A percentile compares a stretch with the other conserved stretches of the same genome.
Evolutionary conservation across 371 early-diverging fungal genomes (phyloP).

Genomic region (Apophysomyces variabilis): DNA sequence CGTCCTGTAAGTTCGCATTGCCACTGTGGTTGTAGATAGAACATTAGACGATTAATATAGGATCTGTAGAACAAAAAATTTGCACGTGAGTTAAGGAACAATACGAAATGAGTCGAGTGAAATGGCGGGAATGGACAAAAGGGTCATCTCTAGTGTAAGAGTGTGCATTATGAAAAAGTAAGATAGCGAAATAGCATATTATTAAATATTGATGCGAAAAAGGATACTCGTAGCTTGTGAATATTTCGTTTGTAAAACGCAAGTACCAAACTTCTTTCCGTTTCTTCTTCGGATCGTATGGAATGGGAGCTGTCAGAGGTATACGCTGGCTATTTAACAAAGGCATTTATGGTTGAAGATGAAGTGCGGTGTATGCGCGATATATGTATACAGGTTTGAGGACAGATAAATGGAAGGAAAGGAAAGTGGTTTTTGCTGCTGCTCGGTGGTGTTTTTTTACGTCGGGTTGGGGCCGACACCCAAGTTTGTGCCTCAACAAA

Average conservation of each 20-base stretch:
- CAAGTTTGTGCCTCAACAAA: neutral
- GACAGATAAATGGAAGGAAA: neutral
- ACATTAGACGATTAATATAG: slow-evolving; percentile 70
- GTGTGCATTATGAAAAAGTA: neutral
- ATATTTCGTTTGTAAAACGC: slow-evolving; percentile 86
- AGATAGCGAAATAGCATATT: too few species aligned
- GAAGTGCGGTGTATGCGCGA: neutral
- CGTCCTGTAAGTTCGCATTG: slow-evolving; percentile 80
- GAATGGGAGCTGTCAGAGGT: slow-evolving; percentile 34
- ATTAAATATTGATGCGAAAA: slow-evolving; percentile 10
- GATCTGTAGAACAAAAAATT: slow-evolving; percentile 50
- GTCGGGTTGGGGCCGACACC: slow-evolving; percentile 6
- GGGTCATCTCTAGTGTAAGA: neutral
- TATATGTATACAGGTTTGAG: neutral
- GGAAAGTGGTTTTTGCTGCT: neutral
- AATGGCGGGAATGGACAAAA: neutral
- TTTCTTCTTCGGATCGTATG: slow-evolving; percentile 44
- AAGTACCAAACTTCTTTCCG: slow-evolving; percentile 75
- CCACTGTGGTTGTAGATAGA: slow-evolving; percentile 80
- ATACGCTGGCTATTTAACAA: slow-evolving; percentile 45
- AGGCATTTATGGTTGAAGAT: slow-evolving; percentile 29
- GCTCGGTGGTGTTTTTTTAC: slow-evolving; percentile 5
- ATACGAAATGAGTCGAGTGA: neutral
- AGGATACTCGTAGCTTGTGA: slow-evolving; percentile 83
- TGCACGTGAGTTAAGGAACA: slow-evolving; percentile 14